These are phyloP conservation scores for Aspergillus sp. DNA, from an alignment of 2,329 filamentous ascomycete genomes.

Conservation along the genomic window DNA sequence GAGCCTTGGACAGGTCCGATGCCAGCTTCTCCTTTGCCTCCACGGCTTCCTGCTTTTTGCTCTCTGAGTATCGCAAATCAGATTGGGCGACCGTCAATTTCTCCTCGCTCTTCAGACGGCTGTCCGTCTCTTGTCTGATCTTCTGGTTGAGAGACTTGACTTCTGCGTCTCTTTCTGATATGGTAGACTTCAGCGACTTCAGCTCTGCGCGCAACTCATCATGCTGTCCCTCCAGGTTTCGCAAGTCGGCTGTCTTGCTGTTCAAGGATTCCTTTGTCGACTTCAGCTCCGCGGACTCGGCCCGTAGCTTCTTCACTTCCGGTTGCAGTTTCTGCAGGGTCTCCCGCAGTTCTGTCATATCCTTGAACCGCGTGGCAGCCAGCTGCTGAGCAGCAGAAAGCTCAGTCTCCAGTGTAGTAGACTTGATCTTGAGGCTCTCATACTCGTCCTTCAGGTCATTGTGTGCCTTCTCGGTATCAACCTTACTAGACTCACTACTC, in stretches of 20 bases:
- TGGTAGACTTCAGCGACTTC: conserved; percentile 66
- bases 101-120: conserved; percentile 75
- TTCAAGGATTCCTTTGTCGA: conserved; percentile 73
- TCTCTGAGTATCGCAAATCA: conserved; percentile 75
- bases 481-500: conserved; percentile 48
- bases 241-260: conserved; percentile 64
- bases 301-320: conserved; percentile 75
- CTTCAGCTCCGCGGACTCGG: conserved; percentile 75
- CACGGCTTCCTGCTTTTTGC: conserved; percentile 74
- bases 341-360: conserved; percentile 77
- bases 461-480: conserved; percentile 55
- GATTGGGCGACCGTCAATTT: conserved; percentile 71
- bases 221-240: conserved; percentile 76
- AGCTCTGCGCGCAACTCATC: conserved; percentile 79
- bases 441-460: conserved; percentile 63
- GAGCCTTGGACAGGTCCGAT: conserved; percentile 69
- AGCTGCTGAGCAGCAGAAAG: conserved; percentile 83
- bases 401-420: conserved; percentile 73
- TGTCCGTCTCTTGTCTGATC: conserved; percentile 71
- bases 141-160: conserved; percentile 77
- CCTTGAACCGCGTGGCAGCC: conserved; percentile 83
- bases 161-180: conserved; percentile 74
- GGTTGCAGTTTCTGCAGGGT: conserved; percentile 82
- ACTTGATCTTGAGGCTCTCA: conserved; percentile 70
- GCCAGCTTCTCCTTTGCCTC: conserved; percentile 71